Evolutionary conservation across 2,329 filamentous ascomycete species (phyloP).

Genomic region (Pestalotiopsis sp.): DNA sequence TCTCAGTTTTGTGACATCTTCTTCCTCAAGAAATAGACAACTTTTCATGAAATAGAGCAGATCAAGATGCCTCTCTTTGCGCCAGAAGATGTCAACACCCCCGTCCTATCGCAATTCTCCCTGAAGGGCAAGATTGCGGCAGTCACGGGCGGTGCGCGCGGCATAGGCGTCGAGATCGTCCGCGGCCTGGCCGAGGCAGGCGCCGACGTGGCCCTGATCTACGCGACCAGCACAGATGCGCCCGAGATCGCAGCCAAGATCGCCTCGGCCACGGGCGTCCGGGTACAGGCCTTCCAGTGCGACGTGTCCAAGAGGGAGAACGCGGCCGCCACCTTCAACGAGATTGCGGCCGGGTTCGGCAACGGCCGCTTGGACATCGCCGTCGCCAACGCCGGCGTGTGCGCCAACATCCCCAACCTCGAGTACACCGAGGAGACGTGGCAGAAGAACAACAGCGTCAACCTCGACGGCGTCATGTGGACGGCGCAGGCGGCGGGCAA

Average conservation of each 20-base stretch:
- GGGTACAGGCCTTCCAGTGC: neutral
- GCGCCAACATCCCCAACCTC: slow-evolving; percentile 73
- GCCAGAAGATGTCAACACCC: neutral
- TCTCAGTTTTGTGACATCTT: too few relatives aligned
- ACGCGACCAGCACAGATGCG: slow-evolving; percentile 24
- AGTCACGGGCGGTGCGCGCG: slow-evolving; percentile 58
- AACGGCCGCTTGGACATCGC: slow-evolving; percentile 84
- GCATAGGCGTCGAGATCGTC: slow-evolving; percentile 62
- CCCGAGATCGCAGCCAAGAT: neutral
- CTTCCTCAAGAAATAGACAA: too few relatives aligned
- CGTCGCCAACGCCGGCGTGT: slow-evolving; percentile 77
- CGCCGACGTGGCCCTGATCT: slow-evolving; percentile 57
- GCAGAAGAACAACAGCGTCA: slow-evolving; percentile 74
- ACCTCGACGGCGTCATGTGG: slow-evolving; percentile 76
- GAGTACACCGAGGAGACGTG: slow-evolving; percentile 48
- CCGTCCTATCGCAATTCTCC: slow-evolving; percentile 44
- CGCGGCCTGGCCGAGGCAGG: slow-evolving; percentile 61
- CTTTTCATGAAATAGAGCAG: too few relatives aligned
- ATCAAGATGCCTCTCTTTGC: neutral
- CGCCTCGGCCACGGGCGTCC: slow-evolving; percentile 9
- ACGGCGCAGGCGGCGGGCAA: slow-evolving; percentile 74
- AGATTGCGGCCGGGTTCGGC: slow-evolving; percentile 56
- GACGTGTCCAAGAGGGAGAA: neutral
- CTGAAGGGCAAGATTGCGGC: slow-evolving; percentile 59
- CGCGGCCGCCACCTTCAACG: neutral